A percentile compares a stretch with the other conserved stretches of the same genome.
Evolutionary conservation across 805 yeast species (phyloP).

Genomic region (Saccharomycopsis sp.): DNA sequence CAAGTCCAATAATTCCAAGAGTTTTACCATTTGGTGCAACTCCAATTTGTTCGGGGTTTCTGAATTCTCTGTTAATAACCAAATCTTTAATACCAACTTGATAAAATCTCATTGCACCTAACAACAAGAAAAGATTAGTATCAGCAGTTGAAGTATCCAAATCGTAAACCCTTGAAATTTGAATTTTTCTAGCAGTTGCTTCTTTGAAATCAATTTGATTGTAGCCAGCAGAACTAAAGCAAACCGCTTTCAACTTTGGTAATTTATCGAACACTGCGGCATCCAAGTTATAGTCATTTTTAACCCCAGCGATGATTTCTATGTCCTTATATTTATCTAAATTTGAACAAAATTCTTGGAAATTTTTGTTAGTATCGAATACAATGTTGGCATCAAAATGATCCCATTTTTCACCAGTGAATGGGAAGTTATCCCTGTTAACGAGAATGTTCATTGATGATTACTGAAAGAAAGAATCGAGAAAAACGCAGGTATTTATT

Average conservation of each 20-base stretch:
- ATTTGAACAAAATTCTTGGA: slow-evolving; percentile 13
- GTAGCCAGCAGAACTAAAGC: slow-evolving; percentile 43
- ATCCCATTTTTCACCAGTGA: slow-evolving; percentile 19
- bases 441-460: slow-evolving; percentile 6
- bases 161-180: slow-evolving; percentile 46
- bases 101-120: slow-evolving; percentile 47
- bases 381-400: slow-evolving; percentile 11
- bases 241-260: slow-evolving; percentile 18
- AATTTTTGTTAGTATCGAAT: slow-evolving; percentile 5
- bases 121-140: slow-evolving; percentile 42
- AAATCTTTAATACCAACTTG: slow-evolving; percentile 36
- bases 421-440: slow-evolving; percentile 14
- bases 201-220: slow-evolving; percentile 42
- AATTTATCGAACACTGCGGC: slow-evolving; percentile 13
- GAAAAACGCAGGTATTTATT: neutral
- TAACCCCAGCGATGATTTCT: slow-evolving; percentile 18
- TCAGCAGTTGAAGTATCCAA: slow-evolving; percentile 52
- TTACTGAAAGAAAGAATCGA: neutral
- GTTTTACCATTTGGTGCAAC: slow-evolving; percentile 38
- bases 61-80: slow-evolving; percentile 31
- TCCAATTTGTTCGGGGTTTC: slow-evolving; percentile 36
- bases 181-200: slow-evolving; percentile 36
- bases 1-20: slow-evolving; percentile 41
- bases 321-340: slow-evolving; percentile 1
- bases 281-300: slow-evolving; percentile 16